These are phyloP conservation scores for Flueggea neowawraea DNA, from an alignment of 441 rosid genomes.

Conservation along the genomic window DNA sequence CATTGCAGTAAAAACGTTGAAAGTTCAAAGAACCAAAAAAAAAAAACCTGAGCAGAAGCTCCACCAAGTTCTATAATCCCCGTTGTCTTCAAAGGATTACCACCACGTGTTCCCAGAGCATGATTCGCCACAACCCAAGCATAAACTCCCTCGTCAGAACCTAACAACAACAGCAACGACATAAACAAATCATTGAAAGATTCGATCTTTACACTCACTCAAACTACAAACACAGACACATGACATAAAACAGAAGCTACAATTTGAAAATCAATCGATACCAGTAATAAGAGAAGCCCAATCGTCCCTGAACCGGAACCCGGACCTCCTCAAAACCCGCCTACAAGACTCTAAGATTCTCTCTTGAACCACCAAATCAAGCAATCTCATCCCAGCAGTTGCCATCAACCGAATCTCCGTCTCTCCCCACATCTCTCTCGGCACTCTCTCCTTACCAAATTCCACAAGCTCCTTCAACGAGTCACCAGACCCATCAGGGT, in stretches of 20 bases:
- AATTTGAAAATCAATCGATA: slow-evolving; percentile 9
- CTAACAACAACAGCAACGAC: slow-evolving; percentile 20
- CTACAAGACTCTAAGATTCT: slow-evolving; percentile 54
- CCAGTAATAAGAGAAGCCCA: slow-evolving; percentile 88
- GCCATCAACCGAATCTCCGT: slow-evolving; percentile 86
- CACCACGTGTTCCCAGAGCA: slow-evolving; percentile 74
- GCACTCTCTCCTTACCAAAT: slow-evolving; percentile 56
- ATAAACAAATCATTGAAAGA: too few species aligned
- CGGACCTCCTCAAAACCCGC: slow-evolving; percentile 51
- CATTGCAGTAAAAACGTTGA: neutral
- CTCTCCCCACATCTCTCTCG: slow-evolving; percentile 46
- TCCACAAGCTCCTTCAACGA: slow-evolving; percentile 60
- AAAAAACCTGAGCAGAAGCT: slow-evolving; percentile 84
- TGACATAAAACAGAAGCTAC: neutral
- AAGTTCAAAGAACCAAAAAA: slow-evolving; percentile 1
- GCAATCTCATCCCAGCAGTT: slow-evolving; percentile 86
- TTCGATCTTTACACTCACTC: neutral
- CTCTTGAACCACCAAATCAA: slow-evolving; percentile 41
- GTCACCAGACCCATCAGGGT: slow-evolving; percentile 49
- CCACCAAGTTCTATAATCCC: slow-evolving; percentile 97
- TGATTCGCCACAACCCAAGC: slow-evolving; percentile 93
- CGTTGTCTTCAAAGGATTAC: slow-evolving; percentile 60
- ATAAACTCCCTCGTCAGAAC: slow-evolving; percentile 89
- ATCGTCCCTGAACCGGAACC: slow-evolving; percentile 55
- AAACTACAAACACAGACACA: neutral